Percentiles rank a stretch among this genome's conserved stretches.
phyloP scores from a whole-genome alignment of 352 stramenopile species.

The Pythium oligandrum region DNA sequence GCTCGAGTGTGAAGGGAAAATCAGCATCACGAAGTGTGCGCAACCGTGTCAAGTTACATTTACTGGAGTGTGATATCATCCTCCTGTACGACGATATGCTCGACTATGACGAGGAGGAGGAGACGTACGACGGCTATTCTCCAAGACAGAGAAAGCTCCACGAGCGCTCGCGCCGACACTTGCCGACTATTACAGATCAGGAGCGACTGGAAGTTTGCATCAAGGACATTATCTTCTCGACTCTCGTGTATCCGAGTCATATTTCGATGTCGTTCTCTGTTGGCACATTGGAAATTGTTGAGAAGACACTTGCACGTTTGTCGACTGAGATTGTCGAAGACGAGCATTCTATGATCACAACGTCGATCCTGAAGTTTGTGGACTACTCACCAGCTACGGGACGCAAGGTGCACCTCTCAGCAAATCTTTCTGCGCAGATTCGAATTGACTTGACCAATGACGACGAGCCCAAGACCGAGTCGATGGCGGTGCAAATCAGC shows the following conservation, averaged over 20 bases:
- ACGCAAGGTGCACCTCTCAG: constrained; percentile 55
- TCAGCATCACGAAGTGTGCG: constrained; percentile 37
- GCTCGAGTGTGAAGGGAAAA: constrained; percentile 13
- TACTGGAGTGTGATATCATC: constrained; percentile 68
- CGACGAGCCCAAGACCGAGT: constrained; percentile 24
- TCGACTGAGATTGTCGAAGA: constrained; percentile 64
- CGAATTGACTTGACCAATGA: constrained; percentile 51
- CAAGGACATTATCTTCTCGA: constrained; percentile 71
- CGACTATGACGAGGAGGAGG: constrained; percentile 39
- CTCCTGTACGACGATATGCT: constrained; percentile 81
- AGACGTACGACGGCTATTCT: constrained; percentile 10
- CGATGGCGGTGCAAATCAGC: constrained; percentile 58
- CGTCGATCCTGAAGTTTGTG: constrained; percentile 50
- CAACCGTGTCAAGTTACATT: constrained; percentile 68
- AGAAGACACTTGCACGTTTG: constrained; percentile 75
- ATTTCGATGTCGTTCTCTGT: constrained; percentile 49
- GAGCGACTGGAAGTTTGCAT: constrained; percentile 62
- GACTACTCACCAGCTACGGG: constrained; percentile 54
- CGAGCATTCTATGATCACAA: constrained; percentile 56
- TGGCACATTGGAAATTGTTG: constrained; percentile 55
- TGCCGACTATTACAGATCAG: constrained; percentile 57
- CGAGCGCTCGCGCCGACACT: constrained; percentile 9
- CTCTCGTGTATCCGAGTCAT: constrained; percentile 47
- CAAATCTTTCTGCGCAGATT: constrained; percentile 63
- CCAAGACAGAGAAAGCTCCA: not conserved